These are phyloP conservation scores for Trichoderma brevicompactum DNA, from an alignment of 2,329 filamentous ascomycete species.

Conservation along the genomic window DNA sequence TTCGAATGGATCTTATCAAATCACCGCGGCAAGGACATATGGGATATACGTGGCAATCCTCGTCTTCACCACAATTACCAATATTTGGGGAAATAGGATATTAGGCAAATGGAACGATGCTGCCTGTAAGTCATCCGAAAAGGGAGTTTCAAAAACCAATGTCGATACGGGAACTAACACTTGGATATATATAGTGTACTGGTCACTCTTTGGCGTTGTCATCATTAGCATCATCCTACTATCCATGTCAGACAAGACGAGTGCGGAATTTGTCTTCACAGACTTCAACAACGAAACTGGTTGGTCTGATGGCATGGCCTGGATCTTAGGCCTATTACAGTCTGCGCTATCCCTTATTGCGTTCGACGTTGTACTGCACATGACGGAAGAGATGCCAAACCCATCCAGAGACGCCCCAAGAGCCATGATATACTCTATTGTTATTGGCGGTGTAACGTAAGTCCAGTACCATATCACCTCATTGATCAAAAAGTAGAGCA, in stretches of 20 bases:
- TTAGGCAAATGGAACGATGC: slow-evolving; percentile 19
- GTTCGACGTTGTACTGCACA: slow-evolving; percentile 14
- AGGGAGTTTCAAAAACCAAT: background rate
- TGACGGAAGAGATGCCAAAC: slow-evolving; percentile 25
- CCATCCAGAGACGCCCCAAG: slow-evolving; percentile 7
- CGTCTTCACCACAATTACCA: slow-evolving; percentile 18
- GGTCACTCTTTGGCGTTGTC: slow-evolving; percentile 16
- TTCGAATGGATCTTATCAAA: slow-evolving; percentile 19
- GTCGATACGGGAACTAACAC: background rate
- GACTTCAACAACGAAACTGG: slow-evolving; percentile 22
- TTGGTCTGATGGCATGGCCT: slow-evolving; percentile 23
- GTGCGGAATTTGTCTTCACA: slow-evolving; percentile 19
- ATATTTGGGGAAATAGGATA: slow-evolving; percentile 22
- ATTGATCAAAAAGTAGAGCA: background rate
- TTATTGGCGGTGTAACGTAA: slow-evolving; percentile 20
- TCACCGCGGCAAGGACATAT: slow-evolving; percentile 10
- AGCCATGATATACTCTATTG: slow-evolving; percentile 21
- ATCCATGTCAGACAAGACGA: slow-evolving; percentile 24
- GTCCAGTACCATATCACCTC: background rate
- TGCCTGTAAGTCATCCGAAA: background rate
- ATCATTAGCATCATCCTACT: slow-evolving; percentile 19
- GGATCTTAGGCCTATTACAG: slow-evolving; percentile 19
- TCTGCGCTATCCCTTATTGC: slow-evolving; percentile 20
- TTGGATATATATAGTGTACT: background rate
- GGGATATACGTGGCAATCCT: slow-evolving; percentile 20